Percentiles rank a stretch among this genome's conserved stretches.
These are phyloP conservation scores for Wickerhamiella alocasiicola DNA, from an alignment of 805 yeast species.

Conservation along the genomic window DNA sequence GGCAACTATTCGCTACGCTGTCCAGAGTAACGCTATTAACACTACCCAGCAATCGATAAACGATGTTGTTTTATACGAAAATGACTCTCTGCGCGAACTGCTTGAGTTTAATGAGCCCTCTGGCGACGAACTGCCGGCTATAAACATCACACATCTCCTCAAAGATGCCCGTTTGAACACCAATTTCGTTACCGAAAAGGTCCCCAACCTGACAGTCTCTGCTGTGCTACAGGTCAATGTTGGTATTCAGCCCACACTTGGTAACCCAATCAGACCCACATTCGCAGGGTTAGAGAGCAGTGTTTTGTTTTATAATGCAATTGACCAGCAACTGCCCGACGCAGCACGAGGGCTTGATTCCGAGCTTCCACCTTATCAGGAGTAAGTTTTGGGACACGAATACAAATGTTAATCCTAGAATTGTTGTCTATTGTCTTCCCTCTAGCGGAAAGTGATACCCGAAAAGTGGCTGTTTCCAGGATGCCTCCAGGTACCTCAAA, in stretches of 20 bases:
- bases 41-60: not conserved
- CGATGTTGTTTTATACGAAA: not conserved
- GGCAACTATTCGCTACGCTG: not conserved
- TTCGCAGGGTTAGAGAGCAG: not conserved
- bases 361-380: too few relatives aligned
- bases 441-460: too few relatives aligned
- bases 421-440: too few relatives aligned
- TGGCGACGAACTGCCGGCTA: not conserved
- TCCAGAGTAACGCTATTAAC: not conserved
- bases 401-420: too few relatives aligned
- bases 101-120: not conserved
- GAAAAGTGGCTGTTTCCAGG: too few relatives aligned
- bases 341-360: too few relatives aligned
- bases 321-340: too few relatives aligned
- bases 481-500: too few relatives aligned
- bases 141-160: not conserved
- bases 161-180: not conserved
- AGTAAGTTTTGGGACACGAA: too few relatives aligned
- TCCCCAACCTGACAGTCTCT: constrained; percentile 4
- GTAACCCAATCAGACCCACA: not conserved
- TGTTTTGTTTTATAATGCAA: not conserved
- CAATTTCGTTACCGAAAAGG: not conserved
- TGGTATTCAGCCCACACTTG: constrained; percentile 5
- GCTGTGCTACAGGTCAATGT: constrained; percentile 8
- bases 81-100: not conserved